A percentile compares a stretch with the other conserved stretches of the same genome.
Evolutionary conservation across 345 rosid species (phyloP).

Genomic region (Gossypium mustelinum): DNA sequence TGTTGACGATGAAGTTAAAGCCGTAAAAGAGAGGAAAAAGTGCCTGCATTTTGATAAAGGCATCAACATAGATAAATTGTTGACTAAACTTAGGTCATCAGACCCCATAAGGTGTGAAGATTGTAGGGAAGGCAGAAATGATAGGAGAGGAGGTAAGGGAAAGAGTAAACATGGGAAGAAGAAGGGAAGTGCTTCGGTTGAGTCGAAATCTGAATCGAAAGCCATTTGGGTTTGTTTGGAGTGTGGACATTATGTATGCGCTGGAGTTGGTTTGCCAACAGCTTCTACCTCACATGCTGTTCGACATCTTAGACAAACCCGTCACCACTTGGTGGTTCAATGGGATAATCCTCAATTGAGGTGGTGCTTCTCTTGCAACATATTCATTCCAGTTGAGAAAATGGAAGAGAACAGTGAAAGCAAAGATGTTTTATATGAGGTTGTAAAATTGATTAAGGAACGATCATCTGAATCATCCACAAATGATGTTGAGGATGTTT

Average conservation of each 20-base stretch:
- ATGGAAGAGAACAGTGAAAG: constrained; percentile 51
- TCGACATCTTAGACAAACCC: constrained; percentile 59
- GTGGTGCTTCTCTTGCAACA: constrained; percentile 81
- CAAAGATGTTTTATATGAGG: constrained; percentile 46
- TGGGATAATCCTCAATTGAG: constrained; percentile 75
- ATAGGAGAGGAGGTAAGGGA: constrained; percentile 58
- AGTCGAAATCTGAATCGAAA: constrained; percentile 51
- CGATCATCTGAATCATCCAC: constrained; percentile 31
- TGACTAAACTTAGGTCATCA: constrained; percentile 51
- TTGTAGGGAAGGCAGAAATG: constrained; percentile 58
- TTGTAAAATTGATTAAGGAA: constrained; percentile 60
- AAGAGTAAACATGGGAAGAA: constrained; percentile 71
- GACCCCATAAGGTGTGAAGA: constrained; percentile 61
- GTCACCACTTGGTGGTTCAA: constrained; percentile 69
- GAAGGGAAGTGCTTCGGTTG: constrained; percentile 40
- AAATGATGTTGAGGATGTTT: constrained; percentile 50
- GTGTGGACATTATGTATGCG: constrained; percentile 88
- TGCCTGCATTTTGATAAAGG: constrained; percentile 70
- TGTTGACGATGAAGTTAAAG: constrained; percentile 30
- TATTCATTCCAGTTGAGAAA: constrained; percentile 65
- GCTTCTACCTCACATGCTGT: constrained; percentile 69
- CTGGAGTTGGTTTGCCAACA: constrained; percentile 84
- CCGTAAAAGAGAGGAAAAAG: constrained; percentile 38
- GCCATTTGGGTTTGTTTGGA: constrained; percentile 92
- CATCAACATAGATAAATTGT: constrained; percentile 49